A percentile compares a stretch with the other conserved stretches of the same genome.
Conservation (phyloP, 2,329 filamentous ascomycete species). For the Endocalyx cinctus region DNA sequence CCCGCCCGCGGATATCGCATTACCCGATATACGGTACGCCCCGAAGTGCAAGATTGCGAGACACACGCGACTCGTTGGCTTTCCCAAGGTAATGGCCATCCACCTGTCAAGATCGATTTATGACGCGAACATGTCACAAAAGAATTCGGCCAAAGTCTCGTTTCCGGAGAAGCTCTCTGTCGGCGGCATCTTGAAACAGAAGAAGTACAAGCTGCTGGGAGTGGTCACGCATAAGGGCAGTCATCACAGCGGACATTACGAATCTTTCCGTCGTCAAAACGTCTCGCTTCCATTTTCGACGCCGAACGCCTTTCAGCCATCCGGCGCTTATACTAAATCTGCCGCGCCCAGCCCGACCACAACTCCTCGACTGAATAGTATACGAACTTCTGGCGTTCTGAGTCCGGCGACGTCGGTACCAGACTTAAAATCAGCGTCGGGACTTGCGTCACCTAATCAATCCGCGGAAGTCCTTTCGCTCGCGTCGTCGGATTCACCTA, state of each 20-base stretch:
- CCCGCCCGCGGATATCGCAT: constrained; percentile 63
- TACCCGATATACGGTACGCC: constrained; percentile 70
- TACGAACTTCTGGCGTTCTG: constrained; percentile 28
- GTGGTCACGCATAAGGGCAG: constrained; percentile 93
- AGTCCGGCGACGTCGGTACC: constrained; percentile 44
- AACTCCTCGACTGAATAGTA: constrained; percentile 40
- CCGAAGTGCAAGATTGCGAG: constrained; percentile 82
- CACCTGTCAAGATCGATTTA: constrained; percentile 94
- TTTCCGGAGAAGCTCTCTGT: constrained; percentile 86
- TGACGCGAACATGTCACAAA: constrained; percentile 72
- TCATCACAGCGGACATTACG: constrained; percentile 95
- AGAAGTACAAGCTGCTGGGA: constrained; percentile 77
- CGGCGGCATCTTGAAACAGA: constrained; percentile 72
- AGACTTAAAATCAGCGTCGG: constrained; percentile 39
- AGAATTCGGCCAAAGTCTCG: constrained; percentile 89
- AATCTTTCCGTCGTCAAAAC: constrained; percentile 87
- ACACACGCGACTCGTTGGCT: constrained; percentile 79
- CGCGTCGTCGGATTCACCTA: constrained; percentile 15
- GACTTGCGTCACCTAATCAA: constrained; percentile 31
- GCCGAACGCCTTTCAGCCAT: constrained; percentile 70
- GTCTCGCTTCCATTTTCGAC: constrained; percentile 77
- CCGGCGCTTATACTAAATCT: constrained; percentile 66
- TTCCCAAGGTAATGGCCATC: constrained; percentile 85
- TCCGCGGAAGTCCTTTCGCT: constrained; percentile 28
- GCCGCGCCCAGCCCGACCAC: constrained; percentile 45